Evolutionary conservation across 257 asterid genomes (phyloP).

Genomic region (Avicennia marina): DNA sequence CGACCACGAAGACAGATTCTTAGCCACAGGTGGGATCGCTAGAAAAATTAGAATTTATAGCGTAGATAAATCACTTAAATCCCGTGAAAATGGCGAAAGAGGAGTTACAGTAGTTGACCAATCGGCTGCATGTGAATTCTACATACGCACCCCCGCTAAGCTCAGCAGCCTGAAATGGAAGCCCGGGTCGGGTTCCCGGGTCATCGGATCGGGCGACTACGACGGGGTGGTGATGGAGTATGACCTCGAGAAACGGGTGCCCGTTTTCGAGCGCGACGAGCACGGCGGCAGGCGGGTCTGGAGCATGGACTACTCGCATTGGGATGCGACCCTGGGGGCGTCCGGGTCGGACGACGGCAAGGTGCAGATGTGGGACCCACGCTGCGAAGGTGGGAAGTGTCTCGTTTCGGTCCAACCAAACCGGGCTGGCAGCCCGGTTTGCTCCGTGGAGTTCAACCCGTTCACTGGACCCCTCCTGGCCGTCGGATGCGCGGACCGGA

Average conservation of each 20-base stretch:
- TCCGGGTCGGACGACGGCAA: slow-evolving; percentile 94
- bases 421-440: slow-evolving; percentile 50
- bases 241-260: slow-evolving; percentile 63
- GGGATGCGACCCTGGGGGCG: slow-evolving; percentile 58
- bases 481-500: slow-evolving; percentile 73
- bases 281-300: slow-evolving; percentile 88
- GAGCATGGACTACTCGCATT: slow-evolving; percentile 67
- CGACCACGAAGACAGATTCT: slow-evolving; percentile 42
- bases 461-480: slow-evolving; percentile 40
- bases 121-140: slow-evolving; percentile 55
- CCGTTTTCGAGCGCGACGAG: slow-evolving; percentile 88
- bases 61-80: slow-evolving; percentile 23
- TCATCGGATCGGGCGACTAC: slow-evolving; percentile 79
- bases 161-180: slow-evolving; percentile 83
- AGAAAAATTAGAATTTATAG: slow-evolving; percentile 62
- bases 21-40: slow-evolving; percentile 89
- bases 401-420: slow-evolving; percentile 47
- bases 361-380: slow-evolving; percentile 89
- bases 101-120: slow-evolving; percentile 29
- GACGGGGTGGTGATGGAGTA: slow-evolving; percentile 88
- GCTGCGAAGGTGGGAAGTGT: slow-evolving; percentile 34
- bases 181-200: slow-evolving; percentile 57
- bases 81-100: not conserved
- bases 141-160: slow-evolving; percentile 75
- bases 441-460: slow-evolving; percentile 80